Evolutionary conservation across 768 basidiomycete genomes (phyloP).

Genomic region (Exidia glandulosa): DNA sequence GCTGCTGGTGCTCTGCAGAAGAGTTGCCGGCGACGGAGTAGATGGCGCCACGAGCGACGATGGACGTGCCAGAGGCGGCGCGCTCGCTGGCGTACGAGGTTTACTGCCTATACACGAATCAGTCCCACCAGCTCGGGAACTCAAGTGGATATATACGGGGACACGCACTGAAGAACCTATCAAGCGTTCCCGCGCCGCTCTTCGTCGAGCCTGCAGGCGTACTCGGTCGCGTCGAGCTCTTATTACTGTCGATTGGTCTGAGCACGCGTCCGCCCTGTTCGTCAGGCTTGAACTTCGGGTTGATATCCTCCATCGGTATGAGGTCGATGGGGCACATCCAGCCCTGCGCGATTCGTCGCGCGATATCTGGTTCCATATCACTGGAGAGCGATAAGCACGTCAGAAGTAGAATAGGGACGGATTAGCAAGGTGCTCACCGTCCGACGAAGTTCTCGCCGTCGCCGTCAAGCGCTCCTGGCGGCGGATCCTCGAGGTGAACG

Average conservation of each 20-base stretch:
- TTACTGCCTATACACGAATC: too few relatives aligned
- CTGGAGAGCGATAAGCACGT: slow-evolving; percentile 30
- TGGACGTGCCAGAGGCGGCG: too few relatives aligned
- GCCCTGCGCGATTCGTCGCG: slow-evolving; percentile 56
- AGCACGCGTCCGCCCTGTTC: not conserved
- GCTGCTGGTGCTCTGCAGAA: too few relatives aligned
- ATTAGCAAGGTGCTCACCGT: slow-evolving; percentile 31
- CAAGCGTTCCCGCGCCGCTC: too few relatives aligned
- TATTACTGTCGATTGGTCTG: slow-evolving; percentile 2
- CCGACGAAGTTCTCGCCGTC: slow-evolving; percentile 65
- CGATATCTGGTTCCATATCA: slow-evolving; percentile 50
- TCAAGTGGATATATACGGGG: too few relatives aligned
- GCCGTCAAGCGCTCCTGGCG: slow-evolving; percentile 40
- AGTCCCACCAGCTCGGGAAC: too few relatives aligned
- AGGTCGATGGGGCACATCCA: slow-evolving; percentile 60
- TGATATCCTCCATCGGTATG: slow-evolving; percentile 67
- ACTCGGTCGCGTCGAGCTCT: not conserved
- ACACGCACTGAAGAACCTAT: too few relatives aligned
- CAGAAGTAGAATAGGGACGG: not conserved
- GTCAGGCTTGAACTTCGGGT: slow-evolving; percentile 45
- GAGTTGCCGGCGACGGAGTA: slow-evolving; percentile 15
- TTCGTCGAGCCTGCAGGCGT: too few relatives aligned
- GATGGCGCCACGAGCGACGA: slow-evolving; percentile 14
- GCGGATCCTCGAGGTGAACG: slow-evolving; percentile 55
- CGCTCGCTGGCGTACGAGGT: too few relatives aligned